These are phyloP conservation scores for Hyphodiscus sp. DNA, from an alignment of 2,329 filamentous ascomycete species.

Conservation along the genomic window DNA sequence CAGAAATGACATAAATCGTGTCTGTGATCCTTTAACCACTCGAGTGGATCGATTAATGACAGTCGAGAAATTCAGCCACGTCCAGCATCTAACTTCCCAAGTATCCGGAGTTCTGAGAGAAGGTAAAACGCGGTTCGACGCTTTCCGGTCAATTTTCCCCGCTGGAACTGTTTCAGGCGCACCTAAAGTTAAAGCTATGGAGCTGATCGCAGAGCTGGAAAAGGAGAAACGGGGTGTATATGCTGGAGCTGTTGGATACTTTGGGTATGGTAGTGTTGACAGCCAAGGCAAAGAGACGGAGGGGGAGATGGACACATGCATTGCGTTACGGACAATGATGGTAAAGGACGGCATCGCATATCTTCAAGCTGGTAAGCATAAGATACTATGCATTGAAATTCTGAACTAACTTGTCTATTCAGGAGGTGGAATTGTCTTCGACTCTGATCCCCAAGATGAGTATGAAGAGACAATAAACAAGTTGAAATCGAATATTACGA, in stretches of 20 bases:
- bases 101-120: conserved; percentile 83
- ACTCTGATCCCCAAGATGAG: conserved; percentile 85
- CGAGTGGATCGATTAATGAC: conserved; percentile 92
- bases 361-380: conserved; percentile 62
- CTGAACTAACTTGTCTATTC: neutral
- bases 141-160: conserved; percentile 93
- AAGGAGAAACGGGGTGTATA: conserved; percentile 92
- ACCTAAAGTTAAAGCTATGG: conserved; percentile 95
- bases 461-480: conserved; percentile 98
- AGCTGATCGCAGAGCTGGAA: conserved; percentile 91
- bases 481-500: conserved; percentile 80
- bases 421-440: conserved; percentile 88
- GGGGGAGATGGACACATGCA: conserved; percentile 86
- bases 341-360: conserved; percentile 88
- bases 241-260: conserved; percentile 93
- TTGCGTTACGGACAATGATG: conserved; percentile 76
- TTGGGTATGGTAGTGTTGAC: conserved; percentile 74
- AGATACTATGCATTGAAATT: too few species aligned
- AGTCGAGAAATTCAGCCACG: conserved; percentile 90
- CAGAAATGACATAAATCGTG: conserved; percentile 92
- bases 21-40: conserved; percentile 85
- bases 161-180: conserved; percentile 93
- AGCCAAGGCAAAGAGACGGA: conserved; percentile 56
- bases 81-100: conserved; percentile 94
- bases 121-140: conserved; percentile 86